phyloP scores from a whole-genome alignment of 176 grass and related monocot species.

The Cenchrus fungigraminus region DNA sequence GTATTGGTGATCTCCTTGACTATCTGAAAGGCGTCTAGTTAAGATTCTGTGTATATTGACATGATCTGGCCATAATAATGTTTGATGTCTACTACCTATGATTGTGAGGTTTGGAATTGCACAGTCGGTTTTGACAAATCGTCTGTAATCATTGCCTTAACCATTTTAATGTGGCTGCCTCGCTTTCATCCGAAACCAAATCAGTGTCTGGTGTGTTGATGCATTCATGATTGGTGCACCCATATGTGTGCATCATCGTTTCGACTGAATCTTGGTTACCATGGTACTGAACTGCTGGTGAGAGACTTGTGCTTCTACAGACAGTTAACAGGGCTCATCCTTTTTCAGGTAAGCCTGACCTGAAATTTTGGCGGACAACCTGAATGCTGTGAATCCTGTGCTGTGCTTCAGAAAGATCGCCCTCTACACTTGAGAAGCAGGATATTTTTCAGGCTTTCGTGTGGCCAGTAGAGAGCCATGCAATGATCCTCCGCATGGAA shows the following conservation, averaged over 20 bases:
- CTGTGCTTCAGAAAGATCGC: not conserved
- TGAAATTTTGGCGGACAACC: not conserved
- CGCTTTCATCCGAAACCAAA: conserved; percentile 12
- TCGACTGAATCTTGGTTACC: not conserved
- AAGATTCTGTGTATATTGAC: conserved; percentile 45
- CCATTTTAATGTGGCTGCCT: conserved; percentile 7
- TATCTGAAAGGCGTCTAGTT: conserved; percentile 42
- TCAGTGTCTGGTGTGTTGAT: not conserved
- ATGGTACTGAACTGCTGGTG: not conserved
- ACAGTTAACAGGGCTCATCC: not conserved
- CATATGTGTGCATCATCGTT: not conserved
- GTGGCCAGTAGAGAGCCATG: conserved; percentile 18
- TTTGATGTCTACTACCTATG: conserved; percentile 18
- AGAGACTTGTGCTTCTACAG: not conserved
- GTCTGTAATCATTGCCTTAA: conserved; percentile 28
- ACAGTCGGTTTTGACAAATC: not conserved
- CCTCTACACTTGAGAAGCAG: not conserved
- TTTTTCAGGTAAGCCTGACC: not conserved
- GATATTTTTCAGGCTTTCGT: conserved; percentile 33
- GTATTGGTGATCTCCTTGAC: conserved; percentile 52
- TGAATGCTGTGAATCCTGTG: not conserved
- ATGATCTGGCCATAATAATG: conserved; percentile 28
- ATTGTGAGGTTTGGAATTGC: conserved; percentile 9
- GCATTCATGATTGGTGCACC: conserved; percentile 15
- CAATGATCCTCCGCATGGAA: not conserved